Evolutionary conservation across 2,329 filamentous ascomycete species (phyloP), one percentile per base, ranked within the genome.

Genomic region (Pseudogymnoascus sp.): DNA sequence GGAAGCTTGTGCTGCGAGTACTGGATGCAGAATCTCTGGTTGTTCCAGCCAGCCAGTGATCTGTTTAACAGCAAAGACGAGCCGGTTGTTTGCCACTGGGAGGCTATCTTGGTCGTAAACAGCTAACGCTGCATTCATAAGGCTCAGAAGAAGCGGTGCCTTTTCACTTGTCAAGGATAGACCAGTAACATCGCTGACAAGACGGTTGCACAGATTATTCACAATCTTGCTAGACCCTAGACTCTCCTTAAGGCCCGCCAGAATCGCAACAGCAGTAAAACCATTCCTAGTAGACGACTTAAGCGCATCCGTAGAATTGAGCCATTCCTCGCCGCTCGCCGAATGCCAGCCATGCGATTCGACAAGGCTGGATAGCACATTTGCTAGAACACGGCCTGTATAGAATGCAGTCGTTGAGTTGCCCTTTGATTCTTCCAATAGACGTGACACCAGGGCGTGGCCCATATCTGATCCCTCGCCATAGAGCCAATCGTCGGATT

Each of bases 1-100:
- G 72, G 85, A 83, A 66, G 81, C 75, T 76, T 84, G 76, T 31
- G 80, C 72, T 65, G 77, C 73, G n/a, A 83, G 67, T 63, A 75
- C 73, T n/a, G 75, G 71, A 21, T 78, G 75, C 1, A 83, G 65
- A 1, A 76, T 74, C 14, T 80, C 76, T 0, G 77, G 72, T 0
- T 79, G 79, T 12, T 87, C 82, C 0, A 93, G 77, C 84, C 89
- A 93, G 7, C 85, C 82, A 0, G 89, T 82, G 6, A 96, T 81
- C 67, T 93, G 87, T 71, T 89, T 90, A 45, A 93, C 85, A 7
- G 93, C 86, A 75, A 96, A 95, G 0, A 96, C 68, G 16, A 73
- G 60, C 26, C 73, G 60, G 63, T 72, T 86, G 51, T 81, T 83
- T 1, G 83, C 81, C 1, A 86, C 80, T 0, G 85, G 85, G 6